Percentiles rank a stretch among this genome's conserved stretches.
Conservation (phyloP, 345 rosid genomes). For the Syzygium aqueum region DNA sequence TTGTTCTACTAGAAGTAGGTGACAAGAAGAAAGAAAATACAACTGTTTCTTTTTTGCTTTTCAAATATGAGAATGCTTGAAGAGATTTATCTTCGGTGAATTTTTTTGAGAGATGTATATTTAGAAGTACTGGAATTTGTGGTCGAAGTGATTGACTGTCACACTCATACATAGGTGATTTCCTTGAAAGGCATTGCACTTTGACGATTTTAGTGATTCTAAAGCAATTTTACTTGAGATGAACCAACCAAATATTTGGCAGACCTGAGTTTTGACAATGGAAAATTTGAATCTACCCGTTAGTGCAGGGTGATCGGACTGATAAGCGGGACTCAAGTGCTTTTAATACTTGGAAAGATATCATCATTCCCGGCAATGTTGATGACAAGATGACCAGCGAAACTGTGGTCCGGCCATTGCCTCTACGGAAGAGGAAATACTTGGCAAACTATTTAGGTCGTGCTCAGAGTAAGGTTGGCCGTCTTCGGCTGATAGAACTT, state of each 20-base stretch:
- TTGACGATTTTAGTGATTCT: background rate
- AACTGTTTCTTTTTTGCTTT: background rate
- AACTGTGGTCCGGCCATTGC: slow-evolving; percentile 60
- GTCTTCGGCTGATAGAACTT: slow-evolving; percentile 75
- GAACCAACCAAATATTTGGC: background rate
- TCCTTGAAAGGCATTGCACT: background rate
- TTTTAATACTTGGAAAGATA: slow-evolving; percentile 96
- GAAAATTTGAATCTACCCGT: background rate
- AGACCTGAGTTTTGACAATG: background rate
- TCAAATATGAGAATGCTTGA: background rate
- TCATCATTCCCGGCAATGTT: slow-evolving; percentile 89
- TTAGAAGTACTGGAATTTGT: background rate
- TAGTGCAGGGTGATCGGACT: slow-evolving; percentile 85
- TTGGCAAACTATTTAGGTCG: slow-evolving; percentile 90
- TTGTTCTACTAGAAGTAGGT: background rate
- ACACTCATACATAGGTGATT: background rate
- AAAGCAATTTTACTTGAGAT: background rate
- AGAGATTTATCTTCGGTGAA: background rate
- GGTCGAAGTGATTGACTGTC: background rate
- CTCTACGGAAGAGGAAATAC: slow-evolving; percentile 65
- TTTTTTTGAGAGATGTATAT: background rate
- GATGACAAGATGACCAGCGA: slow-evolving; percentile 78
- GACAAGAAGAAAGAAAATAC: background rate
- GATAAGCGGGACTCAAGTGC: slow-evolving; percentile 87
- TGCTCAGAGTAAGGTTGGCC: slow-evolving; percentile 82